Evolutionary conservation across 2,329 filamentous ascomycete genomes (phyloP), one percentile per base, ranked within the genome.

Genomic region (Penicillium palitans): DNA sequence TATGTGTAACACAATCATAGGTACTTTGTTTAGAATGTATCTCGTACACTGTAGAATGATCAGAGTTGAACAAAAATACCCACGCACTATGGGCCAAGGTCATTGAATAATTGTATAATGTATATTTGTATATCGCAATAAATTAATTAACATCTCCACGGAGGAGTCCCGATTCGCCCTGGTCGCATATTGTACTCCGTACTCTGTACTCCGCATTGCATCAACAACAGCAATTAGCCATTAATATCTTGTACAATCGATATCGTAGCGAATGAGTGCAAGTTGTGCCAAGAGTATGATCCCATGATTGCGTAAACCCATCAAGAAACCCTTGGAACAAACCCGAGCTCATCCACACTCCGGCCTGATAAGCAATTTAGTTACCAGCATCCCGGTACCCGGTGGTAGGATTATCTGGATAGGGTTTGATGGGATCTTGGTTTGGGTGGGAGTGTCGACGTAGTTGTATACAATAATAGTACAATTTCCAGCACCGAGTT

Each of bases 221-320:
- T 45, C 42, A 45, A 29, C 46, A 37, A 41, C 19, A 2, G 17
- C 13, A 21, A 51, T 29, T 42, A 24, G 10, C 35, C 21, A 45
- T 45, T 8, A 37, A 15, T 33, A 29, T 37, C 17, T 25, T 21
- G 12, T 24, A 35, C 8, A 24, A 19, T 39, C 17, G 19, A 10
- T n/a, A 17, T n/a, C 25, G 24, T 5, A 44, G 24, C 15, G 4
- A 17, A 17, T 21, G 10, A 13, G 15, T 29, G 45, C 19, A 24
- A 48, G 13, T 17, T 44, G 6, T 21, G 40, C 40, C 29, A 44
- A 46, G 31, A 27, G 39, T 52, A 57, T 57, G 54, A 57, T 45
- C 33, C 47, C 48, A 57, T 21, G n/a, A 57, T 52, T 57, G 48
- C 54, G 54, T 57, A 57, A 15, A 17, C 24, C 15, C 15, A 17